Evolutionary conservation across 2,329 filamentous ascomycete genomes (phyloP).

Genomic region (Lizonia empirigonia): DNA sequence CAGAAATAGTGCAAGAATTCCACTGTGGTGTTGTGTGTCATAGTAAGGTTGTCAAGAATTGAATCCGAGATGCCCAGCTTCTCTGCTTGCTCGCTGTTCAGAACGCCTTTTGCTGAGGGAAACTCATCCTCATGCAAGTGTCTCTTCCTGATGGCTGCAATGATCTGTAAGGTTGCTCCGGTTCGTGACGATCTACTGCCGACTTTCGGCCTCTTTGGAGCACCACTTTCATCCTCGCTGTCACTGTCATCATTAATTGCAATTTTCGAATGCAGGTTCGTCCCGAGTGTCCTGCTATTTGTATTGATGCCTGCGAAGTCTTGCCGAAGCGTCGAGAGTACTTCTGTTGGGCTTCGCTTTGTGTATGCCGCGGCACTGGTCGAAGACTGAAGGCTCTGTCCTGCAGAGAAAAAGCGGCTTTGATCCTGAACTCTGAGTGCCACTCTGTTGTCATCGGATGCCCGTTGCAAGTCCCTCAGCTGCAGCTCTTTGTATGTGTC

Average conservation of each 20-base stretch:
- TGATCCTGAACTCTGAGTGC: slow-evolving; percentile 89
- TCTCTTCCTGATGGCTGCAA: slow-evolving; percentile 67
- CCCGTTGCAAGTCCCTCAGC: slow-evolving; percentile 78
- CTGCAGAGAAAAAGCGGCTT: slow-evolving; percentile 74
- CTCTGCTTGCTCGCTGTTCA: slow-evolving; percentile 38
- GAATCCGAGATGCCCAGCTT: slow-evolving; percentile 46
- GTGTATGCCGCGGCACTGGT: slow-evolving; percentile 64
- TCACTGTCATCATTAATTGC: slow-evolving; percentile 70
- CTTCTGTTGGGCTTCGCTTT: slow-evolving; percentile 70
- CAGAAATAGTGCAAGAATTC: slow-evolving; percentile 99
- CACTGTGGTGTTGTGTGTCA: slow-evolving; percentile 89
- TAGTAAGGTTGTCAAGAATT: slow-evolving; percentile 66
- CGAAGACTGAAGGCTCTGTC: slow-evolving; percentile 51
- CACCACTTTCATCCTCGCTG: slow-evolving; percentile 63
- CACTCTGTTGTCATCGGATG: slow-evolving; percentile 76
- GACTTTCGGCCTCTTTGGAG: slow-evolving; percentile 63
- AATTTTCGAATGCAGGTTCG: slow-evolving; percentile 66
- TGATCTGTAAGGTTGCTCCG: slow-evolving; percentile 68
- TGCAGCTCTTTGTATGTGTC: slow-evolving; percentile 75
- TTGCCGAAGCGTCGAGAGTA: slow-evolving; percentile 67
- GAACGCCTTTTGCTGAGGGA: slow-evolving; percentile 27
- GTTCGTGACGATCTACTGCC: slow-evolving; percentile 72
- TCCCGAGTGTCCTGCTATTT: slow-evolving; percentile 43
- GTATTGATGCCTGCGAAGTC: slow-evolving; percentile 61
- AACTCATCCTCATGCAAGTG: slow-evolving; percentile 60